Evolutionary conservation across 2,329 filamentous ascomycete species (phyloP), one percentile per base, ranked within the genome.

Genomic region (Paracoccidioides lutzii): DNA sequence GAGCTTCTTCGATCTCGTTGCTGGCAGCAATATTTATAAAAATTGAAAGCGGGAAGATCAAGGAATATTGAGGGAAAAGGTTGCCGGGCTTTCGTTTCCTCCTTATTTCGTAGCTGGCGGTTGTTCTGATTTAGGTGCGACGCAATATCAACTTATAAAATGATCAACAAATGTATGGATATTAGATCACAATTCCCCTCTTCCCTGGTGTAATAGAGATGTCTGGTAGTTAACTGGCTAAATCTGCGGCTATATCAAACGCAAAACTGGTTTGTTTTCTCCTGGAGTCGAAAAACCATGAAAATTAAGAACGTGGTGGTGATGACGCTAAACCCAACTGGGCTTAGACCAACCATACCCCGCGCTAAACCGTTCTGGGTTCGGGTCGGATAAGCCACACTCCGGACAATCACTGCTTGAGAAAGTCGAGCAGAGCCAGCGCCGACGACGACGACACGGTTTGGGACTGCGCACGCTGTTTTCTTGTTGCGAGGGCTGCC

Each of bases 351-450:
- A 28, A 48, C 43, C 48, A 48, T 56, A 58, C 69, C 69, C 62
- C 72, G 71, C 62, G 72, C 66, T 63, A 69, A 22, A 63, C 52
- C 63, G 61, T 48, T 40, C 59, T 62, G 61, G 59, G 60, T 61
- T 63, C 60, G 37, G 60, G 48, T 55, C 42, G 54, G 53, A 53
- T 49, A 52, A 52, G 41, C 43, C 52, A 6, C 37, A 28, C 3
- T 33, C 32, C 53, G 30, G 50, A 33, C 28, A 3, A 54, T 63
- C 58, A 64, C 58, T 67, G 73, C 63, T 78, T 75, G 58, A 79
- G 71, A 61, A 80, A 78, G 61, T 80, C 78, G 67, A 80, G 74
- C 32, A 80, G 66, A 63, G 78, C 76, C 4, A 80, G 68, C 10
- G 69, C 73, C 12, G 61, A 58, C 6, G 61, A 63, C 1, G 58